Evolutionary conservation across 2,329 filamentous ascomycete genomes (phyloP).

Genomic region (Exophiala oligosperma): DNA sequence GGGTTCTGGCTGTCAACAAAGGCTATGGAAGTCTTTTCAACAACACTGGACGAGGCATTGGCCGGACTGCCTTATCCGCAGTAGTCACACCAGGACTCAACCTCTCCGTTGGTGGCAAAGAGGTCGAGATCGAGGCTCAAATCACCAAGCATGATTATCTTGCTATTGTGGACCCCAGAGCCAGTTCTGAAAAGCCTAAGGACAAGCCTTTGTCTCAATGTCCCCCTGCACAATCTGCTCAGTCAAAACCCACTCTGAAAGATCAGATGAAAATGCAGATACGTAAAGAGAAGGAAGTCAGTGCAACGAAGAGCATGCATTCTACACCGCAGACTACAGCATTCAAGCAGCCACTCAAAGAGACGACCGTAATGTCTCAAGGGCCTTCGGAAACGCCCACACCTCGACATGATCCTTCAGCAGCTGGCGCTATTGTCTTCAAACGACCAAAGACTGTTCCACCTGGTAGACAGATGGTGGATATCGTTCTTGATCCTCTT

Average conservation of each 20-base stretch:
- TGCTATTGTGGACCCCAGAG: constrained; percentile 2
- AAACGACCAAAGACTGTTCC: constrained; percentile 57
- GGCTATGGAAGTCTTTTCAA: constrained; percentile 64
- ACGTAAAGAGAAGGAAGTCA: constrained; percentile 35
- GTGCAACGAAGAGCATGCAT: constrained; percentile 38
- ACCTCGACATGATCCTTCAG: constrained; percentile 65
- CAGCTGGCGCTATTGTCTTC: constrained; percentile 65
- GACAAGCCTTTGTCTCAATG: constrained; percentile 12
- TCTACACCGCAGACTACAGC: constrained; percentile 31
- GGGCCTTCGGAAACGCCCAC: constrained; percentile 49
- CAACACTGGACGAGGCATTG: constrained; percentile 64
- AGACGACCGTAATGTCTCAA: constrained; percentile 51
- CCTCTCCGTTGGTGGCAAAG: constrained; percentile 65
- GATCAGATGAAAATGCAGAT: constrained; percentile 30
- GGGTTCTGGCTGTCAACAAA: constrained; percentile 58
- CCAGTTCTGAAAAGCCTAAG: constrained; percentile 10
- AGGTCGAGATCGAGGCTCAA: constrained; percentile 65
- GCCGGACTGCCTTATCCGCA: constrained; percentile 56
- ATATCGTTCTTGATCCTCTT: constrained; percentile 71
- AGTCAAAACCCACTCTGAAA: constrained; percentile 30
- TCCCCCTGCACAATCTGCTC: constrained; percentile 25
- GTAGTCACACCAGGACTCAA: constrained; percentile 60
- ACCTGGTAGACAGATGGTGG: constrained; percentile 65
- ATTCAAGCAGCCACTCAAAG: constrained; percentile 64
- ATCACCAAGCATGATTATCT: constrained; percentile 40